Evolutionary conservation across 768 basidiomycete genomes (phyloP), one percentile per base, ranked within the genome.

Genomic region (Naganishia kalamii): DNA sequence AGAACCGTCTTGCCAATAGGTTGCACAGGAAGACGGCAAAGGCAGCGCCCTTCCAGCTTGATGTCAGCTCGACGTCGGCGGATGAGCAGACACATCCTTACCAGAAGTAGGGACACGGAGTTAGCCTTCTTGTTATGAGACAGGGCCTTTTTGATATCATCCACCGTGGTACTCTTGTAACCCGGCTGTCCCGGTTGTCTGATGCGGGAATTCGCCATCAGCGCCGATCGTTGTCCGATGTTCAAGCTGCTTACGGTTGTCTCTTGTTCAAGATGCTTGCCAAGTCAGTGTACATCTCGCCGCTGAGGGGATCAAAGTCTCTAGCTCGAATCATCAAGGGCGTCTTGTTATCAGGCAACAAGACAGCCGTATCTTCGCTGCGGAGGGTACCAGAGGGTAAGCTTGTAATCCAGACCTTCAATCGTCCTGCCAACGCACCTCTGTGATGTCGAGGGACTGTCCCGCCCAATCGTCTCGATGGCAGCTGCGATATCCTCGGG

Each of bases 301-400:
- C 13, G 27, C 54, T 57, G n/a, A 57, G 37, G 3, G 54, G 54
- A 57, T 57, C 54, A 57, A 57, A 57, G 37, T 57, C 37, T 6
- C 17, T 23, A 3, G 54, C 54, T 12, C 37, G 29, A 10, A 57
- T 57, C 6, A 37, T n/a, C 32, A 57, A 35, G 21, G 54, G 54
- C n/a, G 54, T 40, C 27, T 23, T 57, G 13, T 57, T 35, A 15
- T 57, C 54, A 7, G 54, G 54, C 27, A 57, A 37, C 35, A 57
- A 21, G 5, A 57, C 54, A 11, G 54, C 54, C 23, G 54, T 57
- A 40, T 57, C 21, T 11, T 27, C 54, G 15, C 54, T 57, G 21
- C 19, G 11, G 8, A 25, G 25, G 19, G 33, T 11, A 23, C 3
- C 33, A 32, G 13, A 32, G 8, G 29, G 5, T 51, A 8, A 30